Conservation (phyloP, 345 rosid species). For the Ailanthus altissimus region DNA sequence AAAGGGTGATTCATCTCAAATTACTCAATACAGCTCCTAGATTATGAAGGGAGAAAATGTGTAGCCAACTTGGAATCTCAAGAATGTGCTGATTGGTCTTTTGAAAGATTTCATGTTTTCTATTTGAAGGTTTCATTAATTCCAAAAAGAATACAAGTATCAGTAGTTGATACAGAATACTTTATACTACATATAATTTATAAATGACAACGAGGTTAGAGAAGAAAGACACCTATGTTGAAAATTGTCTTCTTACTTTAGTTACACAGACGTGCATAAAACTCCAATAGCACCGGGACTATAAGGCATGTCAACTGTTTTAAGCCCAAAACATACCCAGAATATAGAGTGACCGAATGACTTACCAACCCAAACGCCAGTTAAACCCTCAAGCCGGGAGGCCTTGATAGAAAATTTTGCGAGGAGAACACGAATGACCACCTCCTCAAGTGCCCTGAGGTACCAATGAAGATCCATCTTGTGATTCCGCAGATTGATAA, state of each 20-base stretch:
- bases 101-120: background rate
- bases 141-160: background rate
- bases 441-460: conserved; percentile 87
- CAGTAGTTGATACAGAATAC: background rate
- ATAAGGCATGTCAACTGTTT: conserved; percentile 3
- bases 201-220: background rate
- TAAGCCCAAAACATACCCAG: background rate
- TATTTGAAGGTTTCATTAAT: background rate
- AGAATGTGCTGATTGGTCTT: background rate
- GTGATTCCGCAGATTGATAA: conserved; percentile 83
- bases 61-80: background rate
- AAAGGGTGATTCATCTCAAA: background rate
- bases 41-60: background rate
- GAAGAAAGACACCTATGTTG: background rate
- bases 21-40: background rate
- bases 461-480: conserved; percentile 97
- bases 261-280: background rate
- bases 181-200: background rate
- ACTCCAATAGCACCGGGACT: background rate
- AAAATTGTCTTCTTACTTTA: background rate
- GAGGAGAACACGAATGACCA: conserved; percentile 69
- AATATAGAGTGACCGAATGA: conserved; percentile 8
- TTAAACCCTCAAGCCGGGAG: conserved; percentile 70
- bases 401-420: conserved; percentile 68
- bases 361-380: conserved; percentile 92